phyloP scores from a whole-genome alignment of 257 asterid species.

The Gentiana macrophylla region DNA sequence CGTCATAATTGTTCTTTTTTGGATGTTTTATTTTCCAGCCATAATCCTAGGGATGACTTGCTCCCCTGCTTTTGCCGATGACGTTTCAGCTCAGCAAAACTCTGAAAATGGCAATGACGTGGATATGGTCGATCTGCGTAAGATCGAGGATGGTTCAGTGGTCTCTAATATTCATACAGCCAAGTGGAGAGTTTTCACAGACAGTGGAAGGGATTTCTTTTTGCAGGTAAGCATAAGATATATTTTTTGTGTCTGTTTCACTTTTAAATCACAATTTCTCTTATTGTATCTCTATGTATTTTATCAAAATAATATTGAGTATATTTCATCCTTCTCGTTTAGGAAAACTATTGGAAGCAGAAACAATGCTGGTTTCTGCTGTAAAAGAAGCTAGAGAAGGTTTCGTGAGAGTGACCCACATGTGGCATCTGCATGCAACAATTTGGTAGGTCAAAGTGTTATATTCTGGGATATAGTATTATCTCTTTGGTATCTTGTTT shows the following conservation, averaged over 20 bases:
- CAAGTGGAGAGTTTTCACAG: slow-evolving; percentile 94
- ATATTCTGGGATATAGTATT: too few relatives aligned
- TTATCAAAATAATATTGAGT: slow-evolving; percentile 1
- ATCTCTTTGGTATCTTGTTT: too few relatives aligned
- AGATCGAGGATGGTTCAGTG: slow-evolving; percentile 67
- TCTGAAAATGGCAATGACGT: slow-evolving; percentile 24
- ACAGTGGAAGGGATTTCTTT: slow-evolving; percentile 72
- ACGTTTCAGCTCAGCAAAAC: slow-evolving; percentile 34
- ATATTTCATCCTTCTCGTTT: slow-evolving; percentile 8
- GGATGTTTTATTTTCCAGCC: slow-evolving; percentile 30
- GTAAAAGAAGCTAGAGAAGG: slow-evolving; percentile 89
- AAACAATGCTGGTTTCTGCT: slow-evolving; percentile 61
- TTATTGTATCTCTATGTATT: neutral
- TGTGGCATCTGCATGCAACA: slow-evolving; percentile 91
- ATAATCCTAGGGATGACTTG: slow-evolving; percentile 46
- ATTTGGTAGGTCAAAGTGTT: slow-evolving; percentile 50
- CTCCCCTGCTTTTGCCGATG: slow-evolving; percentile 55
- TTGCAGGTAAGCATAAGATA: slow-evolving; percentile 38
- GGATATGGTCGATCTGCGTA: slow-evolving; percentile 32
- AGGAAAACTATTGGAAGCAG: slow-evolving; percentile 84
- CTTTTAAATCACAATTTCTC: neutral
- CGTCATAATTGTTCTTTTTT: neutral
- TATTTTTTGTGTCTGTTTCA: slow-evolving; percentile 3
- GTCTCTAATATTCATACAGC: slow-evolving; percentile 87
- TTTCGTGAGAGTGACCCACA: slow-evolving; percentile 85